Evolutionary conservation across 2,329 filamentous ascomycete genomes (phyloP).

Genomic region (Alternaria atra): DNA sequence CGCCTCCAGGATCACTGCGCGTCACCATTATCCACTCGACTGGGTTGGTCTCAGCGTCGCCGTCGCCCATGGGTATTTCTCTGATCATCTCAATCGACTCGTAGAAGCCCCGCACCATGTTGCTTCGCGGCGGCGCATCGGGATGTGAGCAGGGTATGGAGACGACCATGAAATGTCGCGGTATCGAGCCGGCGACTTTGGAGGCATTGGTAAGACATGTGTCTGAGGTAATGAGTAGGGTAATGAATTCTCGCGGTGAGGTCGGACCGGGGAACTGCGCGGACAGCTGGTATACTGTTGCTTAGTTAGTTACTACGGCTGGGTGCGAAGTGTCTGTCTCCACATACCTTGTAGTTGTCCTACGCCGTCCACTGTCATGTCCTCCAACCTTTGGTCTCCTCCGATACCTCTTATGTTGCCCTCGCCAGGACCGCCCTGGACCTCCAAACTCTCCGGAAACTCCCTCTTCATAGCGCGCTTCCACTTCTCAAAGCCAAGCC

Average conservation of each 20-base stretch:
- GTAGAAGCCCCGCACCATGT: constrained; percentile 84
- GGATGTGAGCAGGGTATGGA: constrained; percentile 85
- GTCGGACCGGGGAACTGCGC: constrained; percentile 92
- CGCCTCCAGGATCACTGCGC: constrained; percentile 86
- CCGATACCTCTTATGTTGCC: constrained; percentile 86
- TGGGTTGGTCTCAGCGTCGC: constrained; percentile 66
- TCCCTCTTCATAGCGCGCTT: constrained; percentile 78
- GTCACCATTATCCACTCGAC: constrained; percentile 96
- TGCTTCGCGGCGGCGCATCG: constrained; percentile 72
- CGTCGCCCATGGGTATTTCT: constrained; percentile 70
- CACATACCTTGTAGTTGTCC: constrained; percentile 70
- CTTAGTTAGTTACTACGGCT: constrained; percentile 7
- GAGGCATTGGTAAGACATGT: constrained; percentile 60
- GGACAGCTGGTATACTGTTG: constrained; percentile 81
- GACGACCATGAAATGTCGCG: constrained; percentile 83
- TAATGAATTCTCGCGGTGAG: constrained; percentile 86
- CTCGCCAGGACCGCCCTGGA: constrained; percentile 73
- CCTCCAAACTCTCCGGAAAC: constrained; percentile 79
- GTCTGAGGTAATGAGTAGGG: constrained; percentile 74
- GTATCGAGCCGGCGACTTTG: constrained; percentile 53
- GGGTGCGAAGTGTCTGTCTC: neutral
- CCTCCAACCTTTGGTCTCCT: constrained; percentile 77
- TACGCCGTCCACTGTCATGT: constrained; percentile 64
- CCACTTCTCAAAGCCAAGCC: constrained; percentile 79
- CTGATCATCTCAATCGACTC: constrained; percentile 92